Evolutionary conservation across 176 grass and related monocot species (phyloP).

Genomic region (Eragrostis nindensis): DNA sequence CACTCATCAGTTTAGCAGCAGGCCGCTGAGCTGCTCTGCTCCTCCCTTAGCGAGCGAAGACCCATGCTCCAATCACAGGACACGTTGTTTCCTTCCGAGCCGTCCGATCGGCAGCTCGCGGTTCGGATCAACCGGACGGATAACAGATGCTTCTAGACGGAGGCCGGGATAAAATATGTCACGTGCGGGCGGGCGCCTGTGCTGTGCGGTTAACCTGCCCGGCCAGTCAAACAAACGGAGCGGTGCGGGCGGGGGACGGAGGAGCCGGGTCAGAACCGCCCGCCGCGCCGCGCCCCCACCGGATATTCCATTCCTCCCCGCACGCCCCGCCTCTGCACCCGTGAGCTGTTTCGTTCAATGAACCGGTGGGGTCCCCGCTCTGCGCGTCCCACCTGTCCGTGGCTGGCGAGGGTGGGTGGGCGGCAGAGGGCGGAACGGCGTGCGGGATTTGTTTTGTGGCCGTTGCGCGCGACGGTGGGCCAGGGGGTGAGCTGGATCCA

Average conservation of each 20-base stretch:
- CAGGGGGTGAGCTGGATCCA: constrained; percentile 50
- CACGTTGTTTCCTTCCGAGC: neutral
- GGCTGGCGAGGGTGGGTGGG: rapidly evolving
- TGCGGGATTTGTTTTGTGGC: neutral
- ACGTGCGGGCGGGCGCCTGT: constrained; percentile 21
- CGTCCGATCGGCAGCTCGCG: neutral
- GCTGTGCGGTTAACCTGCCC: neutral
- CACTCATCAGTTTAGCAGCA: too few relatives aligned
- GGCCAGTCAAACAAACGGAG: neutral
- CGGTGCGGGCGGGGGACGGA: neutral
- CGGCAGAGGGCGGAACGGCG: too few relatives aligned
- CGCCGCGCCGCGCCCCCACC: neutral
- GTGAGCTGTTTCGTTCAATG: neutral
- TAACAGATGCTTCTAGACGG: neutral
- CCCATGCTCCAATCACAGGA: neutral
- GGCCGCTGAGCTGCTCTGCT: too few relatives aligned
- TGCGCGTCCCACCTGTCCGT: neutral
- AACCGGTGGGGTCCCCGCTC: rapidly evolving
- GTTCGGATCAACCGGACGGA: neutral
- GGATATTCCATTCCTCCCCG: neutral
- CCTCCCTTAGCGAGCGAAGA: too few relatives aligned
- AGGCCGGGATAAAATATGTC: neutral
- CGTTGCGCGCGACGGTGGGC: neutral
- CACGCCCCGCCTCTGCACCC: neutral
- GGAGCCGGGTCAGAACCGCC: constrained; percentile 21